Evolutionary conservation across 106 monocot genomes (phyloP).

Genomic region (Xerophyta viscosa): DNA sequence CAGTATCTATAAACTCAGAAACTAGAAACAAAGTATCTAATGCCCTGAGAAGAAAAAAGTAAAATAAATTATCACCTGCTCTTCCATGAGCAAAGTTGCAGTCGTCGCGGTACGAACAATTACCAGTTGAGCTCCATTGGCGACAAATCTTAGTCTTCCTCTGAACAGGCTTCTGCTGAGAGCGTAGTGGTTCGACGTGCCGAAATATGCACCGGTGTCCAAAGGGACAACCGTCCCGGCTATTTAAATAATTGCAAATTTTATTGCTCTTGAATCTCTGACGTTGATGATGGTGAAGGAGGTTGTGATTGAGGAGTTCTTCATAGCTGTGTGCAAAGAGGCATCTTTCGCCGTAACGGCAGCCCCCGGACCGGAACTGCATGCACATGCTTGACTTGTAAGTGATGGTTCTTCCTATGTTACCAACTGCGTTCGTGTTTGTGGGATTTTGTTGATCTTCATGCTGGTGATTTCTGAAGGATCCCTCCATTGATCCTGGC

Average conservation of each 20-base stretch:
- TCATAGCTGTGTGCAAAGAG: not conserved
- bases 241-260: not conserved
- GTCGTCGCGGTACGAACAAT: not conserved
- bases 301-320: not conserved
- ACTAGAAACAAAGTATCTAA: no score
- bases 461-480: no score
- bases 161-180: not conserved
- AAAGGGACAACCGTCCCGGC: not conserved
- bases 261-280: not conserved
- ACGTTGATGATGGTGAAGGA: not conserved
- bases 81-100: not conserved
- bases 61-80: not conserved
- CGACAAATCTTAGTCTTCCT: not conserved
- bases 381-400: conserved; percentile 6
- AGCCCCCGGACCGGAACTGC: not conserved
- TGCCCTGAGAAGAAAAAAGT: not conserved
- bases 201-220: not conserved
- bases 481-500: no score
- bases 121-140: not conserved
- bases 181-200: not conserved
- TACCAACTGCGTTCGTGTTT: no score
- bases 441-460: no score
- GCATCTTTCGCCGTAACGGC: not conserved
- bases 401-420: no score
- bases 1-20: not conserved